Evolutionary conservation across 1,284 basidiomycete genomes (phyloP), one percentile per base, ranked within the genome.

Genomic region (Phaffia rhodozyma): DNA sequence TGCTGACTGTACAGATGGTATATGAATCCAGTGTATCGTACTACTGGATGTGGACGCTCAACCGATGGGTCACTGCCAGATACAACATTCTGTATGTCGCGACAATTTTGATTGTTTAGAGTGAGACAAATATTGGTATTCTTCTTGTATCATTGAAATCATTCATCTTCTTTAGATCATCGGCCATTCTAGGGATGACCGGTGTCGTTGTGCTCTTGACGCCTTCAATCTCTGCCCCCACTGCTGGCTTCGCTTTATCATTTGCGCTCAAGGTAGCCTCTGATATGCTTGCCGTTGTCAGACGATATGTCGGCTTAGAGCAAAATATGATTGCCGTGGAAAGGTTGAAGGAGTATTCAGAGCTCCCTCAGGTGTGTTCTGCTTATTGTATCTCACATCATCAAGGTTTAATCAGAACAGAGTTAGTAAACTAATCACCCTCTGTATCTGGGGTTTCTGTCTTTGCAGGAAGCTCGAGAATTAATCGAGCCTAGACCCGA

Each of bases 261-360:
- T 93, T 93, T 71, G 86, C 89, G 9, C 82, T 82, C 1, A 86
- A 83, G 0, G 82, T 92, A 61, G 84, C 85, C 1, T 78, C 77
- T 60, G 87, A 91, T 71, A 79, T 92, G 51, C 79, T 86, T 66
- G 68, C 73, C 64, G 74, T 79, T 43, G 77, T 77, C 6, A 67
- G 84, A 49, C 80, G 85, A 55, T 87, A 86, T 69, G 89, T 93
- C 58, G 84, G 88, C 52, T 78, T 96, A 23, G 91, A 96, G 72
- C 90, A 96, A 74, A 86, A 86, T 25, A 91, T 96, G 89, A 91
- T 96, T 66, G 90, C 89, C 20, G 79, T 97, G 56, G 93, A 97
- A 75, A 85, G 92, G 53, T 83, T 96, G 72, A 89, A 89, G 72
- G 89, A 91, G 72, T 94, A 91, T 74, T 86, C 88, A 1, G 88